A percentile compares a stretch with the other conserved stretches of the same genome.
phyloP scores from a whole-genome alignment of 1,284 basidiomycete species.

The Sanghuangporus weigelae region DNA sequence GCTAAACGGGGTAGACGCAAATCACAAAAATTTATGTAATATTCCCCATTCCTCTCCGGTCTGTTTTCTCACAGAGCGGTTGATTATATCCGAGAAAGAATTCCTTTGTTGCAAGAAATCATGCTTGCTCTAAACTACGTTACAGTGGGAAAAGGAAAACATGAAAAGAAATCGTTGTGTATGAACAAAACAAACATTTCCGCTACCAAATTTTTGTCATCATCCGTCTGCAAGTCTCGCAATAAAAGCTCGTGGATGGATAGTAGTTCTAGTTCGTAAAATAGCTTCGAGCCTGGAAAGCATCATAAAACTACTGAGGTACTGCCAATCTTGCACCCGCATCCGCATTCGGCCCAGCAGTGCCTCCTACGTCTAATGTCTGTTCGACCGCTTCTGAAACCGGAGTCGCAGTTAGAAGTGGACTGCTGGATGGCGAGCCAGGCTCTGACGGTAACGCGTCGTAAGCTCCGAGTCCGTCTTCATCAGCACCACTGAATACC shows the following conservation, averaged over 20 bases:
- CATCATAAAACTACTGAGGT: not conserved
- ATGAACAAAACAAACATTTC: constrained; percentile 2
- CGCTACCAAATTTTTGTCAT: not conserved
- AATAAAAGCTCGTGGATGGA: not conserved
- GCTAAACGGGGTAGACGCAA: not conserved
- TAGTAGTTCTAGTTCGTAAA: not conserved
- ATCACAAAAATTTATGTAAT: not conserved
- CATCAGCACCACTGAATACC: constrained; percentile 27
- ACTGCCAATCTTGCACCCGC: not conserved
- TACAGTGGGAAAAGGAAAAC: not conserved
- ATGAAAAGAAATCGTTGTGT: not conserved
- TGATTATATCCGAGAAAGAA: not conserved
- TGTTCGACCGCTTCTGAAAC: not conserved
- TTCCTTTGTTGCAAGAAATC: not conserved
- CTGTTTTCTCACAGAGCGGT: not conserved
- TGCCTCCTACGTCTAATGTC: not conserved
- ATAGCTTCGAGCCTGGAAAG: not conserved
- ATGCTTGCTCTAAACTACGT: constrained; percentile 10
- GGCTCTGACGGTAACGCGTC: constrained; percentile 34
- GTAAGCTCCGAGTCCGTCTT: constrained; percentile 28
- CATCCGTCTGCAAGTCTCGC: not conserved
- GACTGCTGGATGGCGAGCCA: constrained; percentile 32
- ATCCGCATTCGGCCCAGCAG: not conserved
- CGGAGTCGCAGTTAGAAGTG: constrained; percentile 24
- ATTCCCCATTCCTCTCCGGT: not conserved